phyloP scores from a whole-genome alignment of 441 rosid species.

The Populus trichocarpa region DNA sequence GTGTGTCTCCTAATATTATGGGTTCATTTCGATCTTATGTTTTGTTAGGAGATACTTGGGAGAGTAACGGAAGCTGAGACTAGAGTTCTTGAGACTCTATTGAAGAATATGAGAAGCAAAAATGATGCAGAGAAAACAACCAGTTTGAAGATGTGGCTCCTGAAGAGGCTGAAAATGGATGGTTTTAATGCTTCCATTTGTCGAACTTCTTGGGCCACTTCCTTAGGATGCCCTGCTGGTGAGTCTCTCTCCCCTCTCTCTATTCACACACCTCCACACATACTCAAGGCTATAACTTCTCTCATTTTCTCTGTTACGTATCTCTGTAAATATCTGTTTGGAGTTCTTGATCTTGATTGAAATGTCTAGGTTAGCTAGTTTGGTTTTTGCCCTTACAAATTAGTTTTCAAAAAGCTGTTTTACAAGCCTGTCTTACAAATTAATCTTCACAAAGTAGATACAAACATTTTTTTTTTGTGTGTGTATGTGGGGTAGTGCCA shows the following conservation, averaged over 20 bases:
- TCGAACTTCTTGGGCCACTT: slow-evolving; percentile 41
- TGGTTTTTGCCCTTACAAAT: background rate
- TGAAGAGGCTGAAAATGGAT: slow-evolving; percentile 35
- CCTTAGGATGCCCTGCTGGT: slow-evolving; percentile 49
- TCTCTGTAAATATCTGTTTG: background rate
- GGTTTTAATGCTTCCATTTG: slow-evolving; percentile 47
- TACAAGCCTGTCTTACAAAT: background rate
- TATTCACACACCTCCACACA: background rate
- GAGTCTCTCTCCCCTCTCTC: slow-evolving; percentile 7
- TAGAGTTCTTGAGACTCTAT: slow-evolving; percentile 27
- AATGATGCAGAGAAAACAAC: slow-evolving; percentile 18
- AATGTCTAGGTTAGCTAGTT: background rate
- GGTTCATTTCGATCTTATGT: background rate
- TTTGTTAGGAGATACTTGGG: slow-evolving; percentile 38
- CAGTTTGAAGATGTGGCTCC: slow-evolving; percentile 37
- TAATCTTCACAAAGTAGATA: too few species aligned
- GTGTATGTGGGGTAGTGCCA: background rate
- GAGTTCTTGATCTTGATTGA: background rate
- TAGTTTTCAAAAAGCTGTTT: background rate
- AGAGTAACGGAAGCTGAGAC: slow-evolving; percentile 33
- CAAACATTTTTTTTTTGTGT: background rate
- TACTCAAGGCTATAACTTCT: background rate
- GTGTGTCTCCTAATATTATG: background rate
- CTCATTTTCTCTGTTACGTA: background rate
- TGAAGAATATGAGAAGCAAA: slow-evolving; percentile 34